Base-by-base conservation (phyloP, 129 eudicot genomes). In the Kitagawia praeruptora region DNA sequence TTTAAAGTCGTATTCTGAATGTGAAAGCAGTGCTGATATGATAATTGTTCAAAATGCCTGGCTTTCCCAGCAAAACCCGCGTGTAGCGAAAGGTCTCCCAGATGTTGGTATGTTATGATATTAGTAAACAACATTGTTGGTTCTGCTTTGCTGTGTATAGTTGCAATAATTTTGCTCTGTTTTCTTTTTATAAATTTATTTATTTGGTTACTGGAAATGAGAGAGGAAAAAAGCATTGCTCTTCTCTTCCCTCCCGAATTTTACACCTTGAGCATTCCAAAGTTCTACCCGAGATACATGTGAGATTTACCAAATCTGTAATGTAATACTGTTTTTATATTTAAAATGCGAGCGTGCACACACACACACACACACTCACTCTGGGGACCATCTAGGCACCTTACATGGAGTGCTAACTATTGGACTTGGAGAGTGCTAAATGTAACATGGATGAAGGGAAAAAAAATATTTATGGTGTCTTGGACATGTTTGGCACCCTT, bases 1-100 rank as follows among this genome's bases (percentile, higher is more conserved):
- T 85, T 81, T 96, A 37, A 92, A 88, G 86, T 91, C 91, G 79
- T 96, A 96, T 82, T 91, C 98, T 49, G 87, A 90, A 79, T 96
- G 99, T 79, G 84, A 83, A 81, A 88, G 88, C 80, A 93, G 99
- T 72, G 91, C 90, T 70, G 98, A 90, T 49, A 92, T 96, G 82
- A 90, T 96, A 85, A 47, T 85, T 5, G 93, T 89, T 63, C 99
- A 96, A 82, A 96, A 96, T 85, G 85, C 92, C 39, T 96, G 99
- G 99, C 87, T 96, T 70, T 86, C 98, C 46, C 87, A 87, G 86
- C 97, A 92, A 84, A 87, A 71, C 34, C 86, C 93, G 16, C 85
- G 77, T 79, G 54, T 82, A 71, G 73, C 88, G 8, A 80, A 82
- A 49, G 82, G 48, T 70, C 80, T 76, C 82, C 69, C 88, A 74